Percentiles rank a stretch among this genome's conserved stretches.
phyloP scores from a whole-genome alignment of 2,329 filamentous ascomycete species.

The Ambrosiella beaveri region DNA sequence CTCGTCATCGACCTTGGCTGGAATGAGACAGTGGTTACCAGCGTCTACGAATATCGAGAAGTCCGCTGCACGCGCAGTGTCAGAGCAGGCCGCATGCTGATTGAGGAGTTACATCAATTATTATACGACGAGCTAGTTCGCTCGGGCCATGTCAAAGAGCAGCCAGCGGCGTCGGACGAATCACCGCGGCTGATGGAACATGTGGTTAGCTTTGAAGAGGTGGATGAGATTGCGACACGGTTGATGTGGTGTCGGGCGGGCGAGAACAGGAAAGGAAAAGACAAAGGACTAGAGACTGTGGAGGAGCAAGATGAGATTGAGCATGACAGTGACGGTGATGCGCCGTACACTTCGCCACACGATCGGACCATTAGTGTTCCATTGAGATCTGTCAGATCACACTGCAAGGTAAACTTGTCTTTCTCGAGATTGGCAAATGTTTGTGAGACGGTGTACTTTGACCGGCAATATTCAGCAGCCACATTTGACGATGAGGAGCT shows the following conservation, averaged over 20 bases:
- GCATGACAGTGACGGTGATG: slow-evolving; percentile 15
- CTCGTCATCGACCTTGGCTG: slow-evolving; percentile 83
- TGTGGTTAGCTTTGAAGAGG: slow-evolving; percentile 54
- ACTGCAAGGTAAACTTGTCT: slow-evolving; percentile 43
- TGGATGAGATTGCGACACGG: slow-evolving; percentile 60
- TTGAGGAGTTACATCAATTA: slow-evolving; percentile 49
- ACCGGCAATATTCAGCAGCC: slow-evolving; percentile 27
- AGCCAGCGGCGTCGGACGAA: background rate
- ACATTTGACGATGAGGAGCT: slow-evolving; percentile 77
- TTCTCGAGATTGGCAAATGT: slow-evolving; percentile 57
- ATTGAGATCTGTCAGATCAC: slow-evolving; percentile 30
- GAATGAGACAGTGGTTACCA: slow-evolving; percentile 73
- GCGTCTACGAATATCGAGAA: slow-evolving; percentile 80
- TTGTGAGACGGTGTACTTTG: slow-evolving; percentile 61
- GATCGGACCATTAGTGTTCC: slow-evolving; percentile 23
- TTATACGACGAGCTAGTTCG: slow-evolving; percentile 29
- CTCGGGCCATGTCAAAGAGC: slow-evolving; percentile 16
- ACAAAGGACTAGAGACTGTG: slow-evolving; percentile 31
- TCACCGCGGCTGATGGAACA: slow-evolving; percentile 16
- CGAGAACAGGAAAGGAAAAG: slow-evolving; percentile 14
- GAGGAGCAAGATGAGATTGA: slow-evolving; percentile 40
- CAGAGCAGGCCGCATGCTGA: slow-evolving; percentile 55
- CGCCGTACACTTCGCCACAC: background rate
- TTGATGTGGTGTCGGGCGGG: slow-evolving; percentile 54
- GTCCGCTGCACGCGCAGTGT: slow-evolving; percentile 52